Evolutionary conservation across 2,329 filamentous ascomycete species (phyloP).

Genomic region (Penicillium italicum): DNA sequence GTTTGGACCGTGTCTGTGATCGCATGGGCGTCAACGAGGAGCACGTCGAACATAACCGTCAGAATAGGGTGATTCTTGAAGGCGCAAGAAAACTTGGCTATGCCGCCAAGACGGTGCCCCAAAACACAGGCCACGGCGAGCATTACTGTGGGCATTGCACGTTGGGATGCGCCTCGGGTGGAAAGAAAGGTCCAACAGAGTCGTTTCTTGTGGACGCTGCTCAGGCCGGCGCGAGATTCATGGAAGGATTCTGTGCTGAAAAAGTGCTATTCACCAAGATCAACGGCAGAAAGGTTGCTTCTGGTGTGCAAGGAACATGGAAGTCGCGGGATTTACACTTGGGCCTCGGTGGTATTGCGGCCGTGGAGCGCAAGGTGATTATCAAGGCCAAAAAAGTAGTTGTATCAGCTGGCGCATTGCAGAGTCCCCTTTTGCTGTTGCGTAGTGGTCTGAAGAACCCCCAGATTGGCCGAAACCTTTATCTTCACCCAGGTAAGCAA

Average conservation of each 20-base stretch:
- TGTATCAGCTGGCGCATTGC: conserved; percentile 70
- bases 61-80: conserved; percentile 69
- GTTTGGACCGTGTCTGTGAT: conserved; percentile 71
- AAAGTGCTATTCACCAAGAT: conserved; percentile 63
- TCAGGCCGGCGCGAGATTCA: conserved; percentile 70
- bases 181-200: conserved; percentile 75
- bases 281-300: conserved; percentile 55
- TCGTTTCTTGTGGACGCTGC: conserved; percentile 78
- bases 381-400: conserved; percentile 79
- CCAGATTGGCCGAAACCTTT: conserved; percentile 76
- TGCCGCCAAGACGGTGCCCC: conserved; percentile 64
- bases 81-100: conserved; percentile 72
- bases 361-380: conserved; percentile 59
- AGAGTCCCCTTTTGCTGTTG: conserved; percentile 70
- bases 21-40: conserved; percentile 71
- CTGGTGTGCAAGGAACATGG: conserved; percentile 73
- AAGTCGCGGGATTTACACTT: conserved; percentile 64
- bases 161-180: conserved; percentile 58
- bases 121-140: conserved; percentile 70
- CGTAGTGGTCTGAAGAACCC: conserved; percentile 77
- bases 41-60: conserved; percentile 66
- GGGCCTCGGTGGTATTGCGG: conserved; percentile 51
- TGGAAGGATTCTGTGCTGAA: conserved; percentile 75
- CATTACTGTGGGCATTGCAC: conserved; percentile 72
- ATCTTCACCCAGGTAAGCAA: conserved; percentile 70